Percentiles rank a stretch among this genome's conserved stretches.
phyloP scores from a whole-genome alignment of 2,329 filamentous ascomycete genomes.

The Zymoseptoria tritici region DNA sequence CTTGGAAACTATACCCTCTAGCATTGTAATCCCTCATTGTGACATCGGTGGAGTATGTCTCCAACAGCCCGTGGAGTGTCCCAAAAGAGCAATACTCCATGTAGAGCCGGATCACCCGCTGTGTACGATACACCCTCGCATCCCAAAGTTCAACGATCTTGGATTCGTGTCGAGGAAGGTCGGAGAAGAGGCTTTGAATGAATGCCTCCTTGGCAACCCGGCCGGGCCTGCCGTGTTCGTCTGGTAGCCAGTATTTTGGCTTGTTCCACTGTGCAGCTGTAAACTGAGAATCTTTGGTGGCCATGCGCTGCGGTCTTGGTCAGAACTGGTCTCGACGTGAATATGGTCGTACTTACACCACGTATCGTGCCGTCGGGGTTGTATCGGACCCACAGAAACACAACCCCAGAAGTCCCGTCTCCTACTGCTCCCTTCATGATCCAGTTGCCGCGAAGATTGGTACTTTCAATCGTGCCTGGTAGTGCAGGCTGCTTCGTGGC shows the following conservation, averaged over 20 bases:
- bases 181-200: neutral
- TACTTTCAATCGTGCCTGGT: neutral
- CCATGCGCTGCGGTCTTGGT: neutral
- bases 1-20: neutral
- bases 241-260: neutral
- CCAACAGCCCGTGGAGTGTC: neutral
- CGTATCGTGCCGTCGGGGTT: neutral
- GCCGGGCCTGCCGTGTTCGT: neutral
- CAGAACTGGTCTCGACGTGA: neutral
- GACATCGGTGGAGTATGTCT: neutral
- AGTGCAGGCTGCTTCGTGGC: neutral
- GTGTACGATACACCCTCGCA: neutral
- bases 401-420: neutral
- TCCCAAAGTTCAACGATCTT: neutral
- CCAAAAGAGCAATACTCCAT: neutral
- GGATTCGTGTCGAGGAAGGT: neutral
- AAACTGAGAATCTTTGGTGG: neutral
- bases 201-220: neutral
- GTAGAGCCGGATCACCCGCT: neutral
- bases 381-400: neutral
- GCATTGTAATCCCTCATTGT: neutral
- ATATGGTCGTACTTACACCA: neutral
- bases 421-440: neutral
- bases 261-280: neutral
- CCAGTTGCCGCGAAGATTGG: neutral